These are phyloP conservation scores for Epichloe coenophiala DNA, from an alignment of 2,329 filamentous ascomycete species.

Conservation along the genomic window DNA sequence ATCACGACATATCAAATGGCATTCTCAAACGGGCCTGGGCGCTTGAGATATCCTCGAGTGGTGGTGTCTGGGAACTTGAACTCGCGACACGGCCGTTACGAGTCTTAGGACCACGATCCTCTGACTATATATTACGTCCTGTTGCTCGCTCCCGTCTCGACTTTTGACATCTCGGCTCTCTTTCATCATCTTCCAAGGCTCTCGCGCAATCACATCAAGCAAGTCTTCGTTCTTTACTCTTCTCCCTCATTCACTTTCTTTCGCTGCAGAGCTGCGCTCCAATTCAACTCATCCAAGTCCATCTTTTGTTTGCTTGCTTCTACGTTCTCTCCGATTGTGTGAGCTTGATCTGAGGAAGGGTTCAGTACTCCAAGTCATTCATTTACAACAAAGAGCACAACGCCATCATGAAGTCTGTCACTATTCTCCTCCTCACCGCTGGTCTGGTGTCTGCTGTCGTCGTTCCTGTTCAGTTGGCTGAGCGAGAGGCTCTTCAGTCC, in stretches of 20 bases:
- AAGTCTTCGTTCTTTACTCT: slow-evolving; percentile 1
- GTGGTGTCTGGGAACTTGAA: too few species aligned
- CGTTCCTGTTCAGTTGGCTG: slow-evolving; percentile 12
- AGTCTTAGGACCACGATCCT: too few species aligned
- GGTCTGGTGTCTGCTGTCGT: slow-evolving; percentile 18
- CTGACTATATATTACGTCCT: not conserved
- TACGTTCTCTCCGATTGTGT: slow-evolving; percentile 1
- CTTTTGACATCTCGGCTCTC: not conserved
- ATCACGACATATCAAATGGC: not conserved
- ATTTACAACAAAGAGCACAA: not conserved
- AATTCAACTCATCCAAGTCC: too few species aligned
- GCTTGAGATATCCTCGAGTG: not conserved
- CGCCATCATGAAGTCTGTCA: slow-evolving; percentile 16
- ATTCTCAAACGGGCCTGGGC: not conserved
- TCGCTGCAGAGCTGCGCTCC: slow-evolving; percentile 17
- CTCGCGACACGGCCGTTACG: not conserved
- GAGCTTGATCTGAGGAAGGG: too few species aligned
- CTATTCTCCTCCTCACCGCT: slow-evolving; percentile 15
- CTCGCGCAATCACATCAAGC: not conserved
- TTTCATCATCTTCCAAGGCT: slow-evolving; percentile 4
- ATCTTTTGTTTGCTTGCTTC: not conserved
- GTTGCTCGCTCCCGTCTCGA: not conserved
- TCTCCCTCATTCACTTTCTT: slow-evolving; percentile 8
- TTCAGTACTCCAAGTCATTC: not conserved
- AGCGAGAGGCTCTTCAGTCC: slow-evolving; percentile 5